Evolutionary conservation across 805 yeast species (phyloP), one percentile per base, ranked within the genome.

Genomic region (Metschnikowia aberdeeniae): DNA sequence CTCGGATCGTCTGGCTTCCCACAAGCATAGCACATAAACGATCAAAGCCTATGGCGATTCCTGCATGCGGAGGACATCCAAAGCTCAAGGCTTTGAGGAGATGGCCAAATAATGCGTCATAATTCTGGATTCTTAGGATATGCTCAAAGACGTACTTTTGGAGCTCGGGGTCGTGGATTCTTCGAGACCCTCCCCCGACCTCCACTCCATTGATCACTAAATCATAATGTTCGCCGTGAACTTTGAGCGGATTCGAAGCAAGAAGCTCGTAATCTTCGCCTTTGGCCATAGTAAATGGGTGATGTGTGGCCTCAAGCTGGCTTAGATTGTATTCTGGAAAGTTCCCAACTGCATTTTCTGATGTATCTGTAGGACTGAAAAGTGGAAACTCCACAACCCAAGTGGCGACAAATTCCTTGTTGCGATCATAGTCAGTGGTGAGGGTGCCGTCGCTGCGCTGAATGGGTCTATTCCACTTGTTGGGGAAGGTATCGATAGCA

Each of bases 31-130:
- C 93, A 56, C 95, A 82, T 72, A 93, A 70, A 50, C 99, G 72
- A 62, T 93, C 99, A 54, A 93, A 86, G 0, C 99, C 99, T 30
- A 93, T 72, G 0, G 99, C 99, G 32, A 93, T 72, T 0, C 99
- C 99, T 2, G 97, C 97, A 66, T 93, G 99, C 1, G 99, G 99
- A 1, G 99, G 99, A 58, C 98, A 89, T 1, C 99, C 99, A 67
- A 86, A 80, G 20, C 78, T 79, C 44, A 93, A 77, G 0, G 97
- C 97, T 34, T 73, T 70, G 28, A 93, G 70, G 34, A 93, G 70
- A 65, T 93, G 99, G 0, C 96, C 95, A 68, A 93, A 93, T 7
- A 89, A 68, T 30, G 62, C 59, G 36, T 82, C 74, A 24, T 86
- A 77, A 50, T 87, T 67, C 1, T 58, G 40, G 10, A 93, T 82